Conservation (phyloP, 179 eudicot genomes). For the Spergularia azorica region DNA sequence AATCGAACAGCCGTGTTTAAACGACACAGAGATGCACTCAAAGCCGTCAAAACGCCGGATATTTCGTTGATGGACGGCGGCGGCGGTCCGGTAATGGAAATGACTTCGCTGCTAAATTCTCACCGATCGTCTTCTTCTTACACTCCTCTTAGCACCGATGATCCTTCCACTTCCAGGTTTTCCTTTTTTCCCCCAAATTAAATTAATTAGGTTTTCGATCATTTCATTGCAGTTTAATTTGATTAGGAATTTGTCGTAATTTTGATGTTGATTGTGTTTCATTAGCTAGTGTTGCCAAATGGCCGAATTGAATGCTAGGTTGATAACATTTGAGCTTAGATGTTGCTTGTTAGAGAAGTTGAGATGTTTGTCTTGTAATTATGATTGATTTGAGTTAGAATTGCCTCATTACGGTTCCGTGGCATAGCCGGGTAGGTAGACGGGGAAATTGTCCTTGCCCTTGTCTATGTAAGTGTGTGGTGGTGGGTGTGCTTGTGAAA, state of each 20-base stretch:
- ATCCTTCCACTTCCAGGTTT: slow-evolving; percentile 52
- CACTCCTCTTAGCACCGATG: slow-evolving; percentile 46
- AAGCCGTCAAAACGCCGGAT: slow-evolving; percentile 47
- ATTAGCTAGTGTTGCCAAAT: not conserved
- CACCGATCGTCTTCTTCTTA: slow-evolving; percentile 39
- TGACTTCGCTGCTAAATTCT: slow-evolving; percentile 45
- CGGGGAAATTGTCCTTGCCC: too few species aligned
- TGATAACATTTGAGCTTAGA: slow-evolving; percentile 13
- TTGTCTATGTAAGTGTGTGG: not conserved
- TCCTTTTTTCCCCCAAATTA: too few species aligned
- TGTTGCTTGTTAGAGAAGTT: not conserved
- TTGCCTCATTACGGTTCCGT: not conserved
- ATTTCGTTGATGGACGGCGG: slow-evolving; percentile 29
- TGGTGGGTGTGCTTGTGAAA: not conserved
- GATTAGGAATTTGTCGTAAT: not conserved
- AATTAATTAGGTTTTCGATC: not conserved
- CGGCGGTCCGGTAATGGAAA: slow-evolving; percentile 46
- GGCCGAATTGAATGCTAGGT: not conserved
- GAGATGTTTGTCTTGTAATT: not conserved
- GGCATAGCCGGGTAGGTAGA: not conserved
- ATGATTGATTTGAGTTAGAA: not conserved
- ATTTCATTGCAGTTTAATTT: not conserved
- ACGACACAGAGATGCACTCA: slow-evolving; percentile 47
- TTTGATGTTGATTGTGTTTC: not conserved
- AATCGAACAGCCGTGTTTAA: slow-evolving; percentile 42